phyloP scores from a whole-genome alignment of 768 basidiomycete species.

The Cystofilobasidium macerans region DNA sequence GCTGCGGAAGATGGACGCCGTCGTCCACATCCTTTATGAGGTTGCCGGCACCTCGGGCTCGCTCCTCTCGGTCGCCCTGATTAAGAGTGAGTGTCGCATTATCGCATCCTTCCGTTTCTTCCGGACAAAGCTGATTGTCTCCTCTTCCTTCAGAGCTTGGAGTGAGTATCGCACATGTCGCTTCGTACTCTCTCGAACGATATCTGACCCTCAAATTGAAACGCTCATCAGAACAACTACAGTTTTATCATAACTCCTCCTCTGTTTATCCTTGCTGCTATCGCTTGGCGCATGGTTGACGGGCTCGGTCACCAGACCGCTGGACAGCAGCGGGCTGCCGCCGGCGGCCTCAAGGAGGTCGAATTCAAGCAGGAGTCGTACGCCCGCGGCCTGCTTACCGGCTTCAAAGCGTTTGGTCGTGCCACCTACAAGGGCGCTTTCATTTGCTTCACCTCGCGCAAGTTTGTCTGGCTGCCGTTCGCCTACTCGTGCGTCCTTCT shows the following conservation, averaged over 20 bases:
- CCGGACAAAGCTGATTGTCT: too few relatives aligned
- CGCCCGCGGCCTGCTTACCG: background rate
- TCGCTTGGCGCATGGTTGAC: slow-evolving; percentile 27
- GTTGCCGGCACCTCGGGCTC: slow-evolving; percentile 35
- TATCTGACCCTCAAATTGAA: too few relatives aligned
- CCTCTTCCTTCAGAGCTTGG: too few relatives aligned
- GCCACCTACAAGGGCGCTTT: slow-evolving; percentile 25
- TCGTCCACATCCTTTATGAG: slow-evolving; percentile 24
- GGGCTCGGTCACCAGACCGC: slow-evolving; percentile 11
- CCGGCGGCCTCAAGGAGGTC: background rate
- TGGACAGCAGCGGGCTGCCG: background rate
- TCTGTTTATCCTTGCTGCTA: slow-evolving; percentile 3
- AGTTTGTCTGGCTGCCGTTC: slow-evolving; percentile 27
- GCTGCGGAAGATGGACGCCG: slow-evolving; percentile 18
- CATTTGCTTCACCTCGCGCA: slow-evolving; percentile 22
- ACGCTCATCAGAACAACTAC: too few relatives aligned
- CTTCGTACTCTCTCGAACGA: too few relatives aligned
- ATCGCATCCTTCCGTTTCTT: too few relatives aligned
- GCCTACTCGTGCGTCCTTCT: slow-evolving; percentile 24
- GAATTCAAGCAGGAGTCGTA: slow-evolving; percentile 3
- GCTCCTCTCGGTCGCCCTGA: slow-evolving; percentile 31
- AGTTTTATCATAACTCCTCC: slow-evolving; percentile 24
- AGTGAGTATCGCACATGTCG: too few relatives aligned
- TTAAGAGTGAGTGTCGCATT: too few relatives aligned
- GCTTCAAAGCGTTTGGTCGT: background rate